These are phyloP conservation scores for Auricularia sp. DNA, from an alignment of 768 basidiomycete species.

Conservation along the genomic window DNA sequence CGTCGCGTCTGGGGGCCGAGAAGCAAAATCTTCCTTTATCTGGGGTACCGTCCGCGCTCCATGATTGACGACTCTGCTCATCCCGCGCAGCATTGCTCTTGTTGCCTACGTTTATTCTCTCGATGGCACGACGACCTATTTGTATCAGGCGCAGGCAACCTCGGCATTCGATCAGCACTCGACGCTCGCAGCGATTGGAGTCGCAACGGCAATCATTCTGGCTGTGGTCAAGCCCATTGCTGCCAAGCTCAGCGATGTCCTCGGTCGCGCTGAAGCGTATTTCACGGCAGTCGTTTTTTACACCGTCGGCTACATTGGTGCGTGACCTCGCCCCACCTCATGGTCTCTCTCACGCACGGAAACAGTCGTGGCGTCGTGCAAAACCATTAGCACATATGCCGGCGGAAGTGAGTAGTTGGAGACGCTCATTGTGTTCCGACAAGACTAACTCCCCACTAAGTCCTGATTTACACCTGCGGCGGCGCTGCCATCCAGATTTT, in stretches of 20 bases:
- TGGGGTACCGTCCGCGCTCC: neutral
- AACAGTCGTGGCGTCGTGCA: slow-evolving; percentile 42
- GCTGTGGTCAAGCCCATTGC: slow-evolving; percentile 57
- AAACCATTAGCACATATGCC: slow-evolving; percentile 34
- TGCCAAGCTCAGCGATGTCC: slow-evolving; percentile 64
- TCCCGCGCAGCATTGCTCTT: slow-evolving; percentile 37
- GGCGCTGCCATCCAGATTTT: neutral
- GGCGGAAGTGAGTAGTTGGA: slow-evolving; percentile 25
- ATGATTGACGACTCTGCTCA: neutral
- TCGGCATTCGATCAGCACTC: slow-evolving; percentile 45
- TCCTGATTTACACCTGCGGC: slow-evolving; percentile 46
- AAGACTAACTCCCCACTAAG: slow-evolving; percentile 26
- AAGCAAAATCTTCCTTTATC: neutral
- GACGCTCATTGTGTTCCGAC: too few species aligned
- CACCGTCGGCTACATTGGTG: slow-evolving; percentile 37
- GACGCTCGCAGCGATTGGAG: slow-evolving; percentile 45
- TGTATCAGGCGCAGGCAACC: slow-evolving; percentile 50
- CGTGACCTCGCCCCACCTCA: neutral
- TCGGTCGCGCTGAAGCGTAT: slow-evolving; percentile 58
- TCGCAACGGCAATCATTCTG: slow-evolving; percentile 43
- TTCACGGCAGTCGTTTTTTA: slow-evolving; percentile 44
- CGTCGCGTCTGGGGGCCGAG: neutral
- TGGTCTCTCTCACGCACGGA: slow-evolving; percentile 19
- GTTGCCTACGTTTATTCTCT: slow-evolving; percentile 72
- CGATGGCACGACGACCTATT: slow-evolving; percentile 58